Evolutionary conservation across 2,329 filamentous ascomycete species (phyloP), one percentile per base, ranked within the genome.

Genomic region (Beauveria sp.): DNA sequence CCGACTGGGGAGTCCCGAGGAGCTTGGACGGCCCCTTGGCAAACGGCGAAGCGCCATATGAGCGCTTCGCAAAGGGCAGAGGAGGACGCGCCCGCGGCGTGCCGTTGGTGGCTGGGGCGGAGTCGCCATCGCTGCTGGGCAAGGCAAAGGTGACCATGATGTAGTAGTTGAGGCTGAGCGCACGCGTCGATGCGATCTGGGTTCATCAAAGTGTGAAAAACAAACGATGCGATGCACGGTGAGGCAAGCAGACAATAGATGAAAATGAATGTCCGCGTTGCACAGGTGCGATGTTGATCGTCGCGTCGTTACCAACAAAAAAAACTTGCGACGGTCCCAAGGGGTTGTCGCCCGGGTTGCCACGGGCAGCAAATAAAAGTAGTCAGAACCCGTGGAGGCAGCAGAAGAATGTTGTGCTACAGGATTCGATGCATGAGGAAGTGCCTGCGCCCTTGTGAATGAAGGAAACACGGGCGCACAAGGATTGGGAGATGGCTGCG

Each of bases 1-100:
- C 70, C 52, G 70, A 69, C 61, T 75, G 71, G 16, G 76, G 75
- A 12, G 76, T 76, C 48, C 72, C 72, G 24, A 75, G 64, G 47
- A 74, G 73, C 68, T 70, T 76, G 7, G 66, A 55, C 2, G 66
- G 62, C 1, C 64, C 64, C 55, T 62, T 55, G 57, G 56, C 64
- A 54, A 67, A 72, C 12, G 75, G 75, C n/a, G 75, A 76, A 28
- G 73, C 71, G 61, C 71, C 71, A 63, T 73, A 75, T 63, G 69
- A 68, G 66, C 76, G 77, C 68, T 75, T 78, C 62, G 76, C 75
- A 65, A 79, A 79, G 30, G 76, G 74, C 59, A 79, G 70, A 56
- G 71, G 72, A 59, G 76, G 72, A 55, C 75, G 75, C 60, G 76
- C 68, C 56, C 69, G 70, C 46, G 76, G 76, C 26, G 76, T 77